These are phyloP conservation scores for Apiospora rasikravindrae DNA, from an alignment of 2,329 filamentous ascomycete species.

Conservation along the genomic window DNA sequence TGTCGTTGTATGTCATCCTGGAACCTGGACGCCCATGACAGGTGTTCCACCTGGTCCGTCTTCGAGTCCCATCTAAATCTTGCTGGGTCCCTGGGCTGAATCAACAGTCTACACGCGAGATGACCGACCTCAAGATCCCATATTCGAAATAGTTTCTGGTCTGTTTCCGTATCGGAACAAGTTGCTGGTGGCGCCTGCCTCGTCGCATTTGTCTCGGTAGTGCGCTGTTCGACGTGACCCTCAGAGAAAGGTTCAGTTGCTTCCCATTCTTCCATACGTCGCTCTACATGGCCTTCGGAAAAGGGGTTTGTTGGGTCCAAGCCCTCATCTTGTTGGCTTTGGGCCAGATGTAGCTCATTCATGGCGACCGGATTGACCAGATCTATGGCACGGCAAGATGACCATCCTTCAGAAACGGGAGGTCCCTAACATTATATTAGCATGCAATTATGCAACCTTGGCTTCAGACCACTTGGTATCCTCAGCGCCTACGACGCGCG, in stretches of 20 bases:
- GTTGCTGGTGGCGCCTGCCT: background rate
- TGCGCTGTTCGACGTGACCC: background rate
- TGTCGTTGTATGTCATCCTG: too few relatives aligned
- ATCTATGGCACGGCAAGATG: background rate
- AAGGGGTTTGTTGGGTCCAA: slow-evolving; percentile 1
- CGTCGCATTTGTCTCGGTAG: background rate
- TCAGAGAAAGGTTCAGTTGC: background rate
- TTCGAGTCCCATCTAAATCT: background rate
- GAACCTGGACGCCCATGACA: too few relatives aligned
- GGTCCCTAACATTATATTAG: background rate
- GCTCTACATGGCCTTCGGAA: background rate
- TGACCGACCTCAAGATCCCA: background rate
- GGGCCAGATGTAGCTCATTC: background rate
- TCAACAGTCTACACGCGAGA: background rate
- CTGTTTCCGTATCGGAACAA: background rate
- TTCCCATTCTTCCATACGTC: background rate
- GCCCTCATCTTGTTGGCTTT: slow-evolving; percentile 1
- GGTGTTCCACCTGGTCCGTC: background rate
- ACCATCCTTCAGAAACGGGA: background rate
- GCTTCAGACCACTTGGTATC: background rate
- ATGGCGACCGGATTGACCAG: background rate
- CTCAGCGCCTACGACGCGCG: background rate
- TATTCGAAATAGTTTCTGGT: background rate
- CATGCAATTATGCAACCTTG: background rate
- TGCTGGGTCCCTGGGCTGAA: background rate